phyloP scores from a whole-genome alignment of 2,329 filamentous ascomycete genomes.

The Ophiostoma sp. region DNA sequence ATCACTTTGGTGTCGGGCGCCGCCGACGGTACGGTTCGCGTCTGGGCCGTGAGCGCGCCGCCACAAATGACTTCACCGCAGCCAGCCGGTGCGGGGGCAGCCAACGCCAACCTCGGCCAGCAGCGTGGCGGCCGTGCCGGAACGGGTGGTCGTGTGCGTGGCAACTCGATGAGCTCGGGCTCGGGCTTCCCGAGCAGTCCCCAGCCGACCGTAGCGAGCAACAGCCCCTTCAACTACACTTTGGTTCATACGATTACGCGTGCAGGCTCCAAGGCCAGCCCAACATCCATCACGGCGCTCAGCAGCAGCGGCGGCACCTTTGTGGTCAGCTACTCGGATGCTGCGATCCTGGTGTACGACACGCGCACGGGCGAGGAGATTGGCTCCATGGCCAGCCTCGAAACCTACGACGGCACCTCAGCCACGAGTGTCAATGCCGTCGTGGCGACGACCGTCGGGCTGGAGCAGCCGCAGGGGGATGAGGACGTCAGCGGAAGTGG shows the following conservation, averaged over 20 bases:
- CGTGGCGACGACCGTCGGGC: slow-evolving; percentile 78
- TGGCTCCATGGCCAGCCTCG: slow-evolving; percentile 86
- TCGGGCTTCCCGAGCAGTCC: slow-evolving; percentile 89
- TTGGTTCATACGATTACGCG: slow-evolving; percentile 84
- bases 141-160: slow-evolving; percentile 71
- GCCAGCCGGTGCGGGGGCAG: slow-evolving; percentile 48
- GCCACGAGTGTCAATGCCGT: slow-evolving; percentile 85
- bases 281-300: slow-evolving; percentile 91
- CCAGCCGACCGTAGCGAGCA: slow-evolving; percentile 82
- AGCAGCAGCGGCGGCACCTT: slow-evolving; percentile 81
- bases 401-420: slow-evolving; percentile 85
- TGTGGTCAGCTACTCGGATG: slow-evolving; percentile 89
- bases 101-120: slow-evolving; percentile 48
- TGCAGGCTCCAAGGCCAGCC: slow-evolving; percentile 66
- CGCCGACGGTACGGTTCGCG: slow-evolving; percentile 85
- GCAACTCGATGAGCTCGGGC: slow-evolving; percentile 91
- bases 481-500: slow-evolving; percentile 74
- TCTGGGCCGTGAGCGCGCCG: slow-evolving; percentile 92
- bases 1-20: slow-evolving; percentile 89
- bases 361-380: slow-evolving; percentile 89
- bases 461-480: slow-evolving; percentile 75
- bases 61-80: slow-evolving; percentile 83
- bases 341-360: slow-evolving; percentile 87
- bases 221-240: slow-evolving; percentile 82
- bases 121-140: slow-evolving; percentile 54